Conservation (phyloP, 176 grass and related monocot genomes). For the Triticum dicoccoides region DNA sequence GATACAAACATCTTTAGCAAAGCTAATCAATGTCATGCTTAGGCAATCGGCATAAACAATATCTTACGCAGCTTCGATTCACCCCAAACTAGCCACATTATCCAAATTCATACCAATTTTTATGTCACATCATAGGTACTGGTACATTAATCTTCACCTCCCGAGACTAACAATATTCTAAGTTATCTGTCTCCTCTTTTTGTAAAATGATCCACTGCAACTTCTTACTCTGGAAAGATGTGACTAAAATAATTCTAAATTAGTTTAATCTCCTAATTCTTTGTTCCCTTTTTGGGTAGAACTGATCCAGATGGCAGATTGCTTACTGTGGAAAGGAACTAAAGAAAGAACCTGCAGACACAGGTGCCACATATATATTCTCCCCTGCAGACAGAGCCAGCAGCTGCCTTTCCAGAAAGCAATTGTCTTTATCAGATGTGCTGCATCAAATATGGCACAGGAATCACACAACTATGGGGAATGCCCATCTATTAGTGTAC, state of each 20-base stretch:
- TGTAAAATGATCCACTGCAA: too few relatives aligned
- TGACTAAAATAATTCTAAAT: not conserved
- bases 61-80: not conserved
- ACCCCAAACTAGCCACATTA: not conserved
- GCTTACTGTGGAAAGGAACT: not conserved
- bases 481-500: not conserved
- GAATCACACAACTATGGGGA: not conserved
- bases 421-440: not conserved
- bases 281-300: not conserved
- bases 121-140: not conserved
- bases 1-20: conserved; percentile 35
- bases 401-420: conserved; percentile 1
- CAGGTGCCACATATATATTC: not conserved
- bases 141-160: not conserved
- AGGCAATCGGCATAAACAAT: not conserved
- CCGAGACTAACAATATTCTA: not conserved
- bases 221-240: too few relatives aligned
- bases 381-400: not conserved
- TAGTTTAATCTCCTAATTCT: not conserved
- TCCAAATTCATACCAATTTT: not conserved
- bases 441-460: not conserved
- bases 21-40: not conserved
- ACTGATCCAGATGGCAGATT: not conserved
- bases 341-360: not conserved
- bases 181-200: too few relatives aligned